Base-by-base conservation (phyloP, 768 basidiomycete species). In the Pseudohyphozyma bogoriensis region DNA sequence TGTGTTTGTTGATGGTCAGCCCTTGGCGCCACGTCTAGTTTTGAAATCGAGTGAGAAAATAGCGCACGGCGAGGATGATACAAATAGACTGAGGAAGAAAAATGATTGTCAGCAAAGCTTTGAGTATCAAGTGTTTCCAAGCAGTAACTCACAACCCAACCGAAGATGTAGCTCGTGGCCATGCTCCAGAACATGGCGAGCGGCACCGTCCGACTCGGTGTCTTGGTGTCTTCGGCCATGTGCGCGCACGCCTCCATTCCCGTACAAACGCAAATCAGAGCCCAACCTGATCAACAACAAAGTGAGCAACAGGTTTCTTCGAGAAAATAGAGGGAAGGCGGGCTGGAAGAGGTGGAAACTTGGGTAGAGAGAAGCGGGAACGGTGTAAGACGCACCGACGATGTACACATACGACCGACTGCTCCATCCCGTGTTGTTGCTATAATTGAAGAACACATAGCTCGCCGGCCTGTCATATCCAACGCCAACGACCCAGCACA, bases 161-260 rank as follows among this genome's bases (percentile, higher is more conserved):
- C 76, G 44, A 74, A 55, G 10, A 71, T 26, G 56, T 76, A 76
- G 15, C 72, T 73, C 22, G 55, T 35, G 20, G 59, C 59, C 13
- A 57, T 62, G 11, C 49, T 52, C 62, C 65, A 66, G 28, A 60
- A 69, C 73, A 76, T 75, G 18, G 75, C 75, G 26, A 74, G 66
- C 15, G 76, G 76, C 0, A 77, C 75, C 31, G 73, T 73, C 35
- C 74, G 39, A 1, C 73, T 66, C 6, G 76, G 76, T 35, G 69
- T 69, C 58, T 73, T 72, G 16, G 75, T 75, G 52, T 77, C 76
- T 60, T 77, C 76, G 0, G 75, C 73, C 62, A 77, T 72, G 58
- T 77, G 76, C 6, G 74, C 73, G 31, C 72, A 72, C 2, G 74
- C 74, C 60, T 77, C 76, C 64, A 73, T 61, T 2, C 76, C 76